Evolutionary conservation across 805 yeast genomes (phyloP), one percentile per base, ranked within the genome.

Genomic region (Lipomyces anomalus): DNA sequence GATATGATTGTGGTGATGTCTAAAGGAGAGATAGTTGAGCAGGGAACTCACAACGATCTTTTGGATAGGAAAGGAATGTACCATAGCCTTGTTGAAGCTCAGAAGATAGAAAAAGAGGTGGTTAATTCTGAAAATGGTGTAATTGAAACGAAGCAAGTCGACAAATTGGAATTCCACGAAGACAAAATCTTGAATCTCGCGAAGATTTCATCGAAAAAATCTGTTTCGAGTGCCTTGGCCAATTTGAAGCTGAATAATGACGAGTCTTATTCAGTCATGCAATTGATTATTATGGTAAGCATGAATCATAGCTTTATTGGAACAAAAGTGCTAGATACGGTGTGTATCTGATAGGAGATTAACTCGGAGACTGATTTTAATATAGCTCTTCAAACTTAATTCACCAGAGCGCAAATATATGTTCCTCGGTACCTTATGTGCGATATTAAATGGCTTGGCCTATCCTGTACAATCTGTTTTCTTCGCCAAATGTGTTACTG

Each of bases 1-100:
- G 71, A 70, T 35, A 51, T 74, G 35, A 64, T 74, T 3, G 62
- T 73, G 40, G 77, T 73, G 6, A 58, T 73, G 38, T 40, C 51
- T 2, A 60, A 62, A 22, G 70, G 74, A 4, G 73, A 68, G 46
- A 74, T 72, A 46, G 73, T 57, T 13, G 69, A 66, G 49, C 59
- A 57, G 35, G 69, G 69, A 9, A 49, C 43, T 5, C 67, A 63
- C 40, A 53, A 52, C 4, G 59, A 57, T 26, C 49, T 66, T 22
- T 9, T 58, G n/a, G 52, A 35, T 1, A 22, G 7, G 4, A 22
- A 37, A 11, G 64, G 61, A 32, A 34, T 43, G 47, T 43, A 56
- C 44, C 41, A 47, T 39, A 36, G 35, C 9, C 50, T 59, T 4
- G 62, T 58, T 6, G 42, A 56, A 52, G 51, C 62, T 46, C 42